These are phyloP conservation scores for Chlorella sp. DNA, from an alignment of 139 green algal species.

Conservation along the genomic window DNA sequence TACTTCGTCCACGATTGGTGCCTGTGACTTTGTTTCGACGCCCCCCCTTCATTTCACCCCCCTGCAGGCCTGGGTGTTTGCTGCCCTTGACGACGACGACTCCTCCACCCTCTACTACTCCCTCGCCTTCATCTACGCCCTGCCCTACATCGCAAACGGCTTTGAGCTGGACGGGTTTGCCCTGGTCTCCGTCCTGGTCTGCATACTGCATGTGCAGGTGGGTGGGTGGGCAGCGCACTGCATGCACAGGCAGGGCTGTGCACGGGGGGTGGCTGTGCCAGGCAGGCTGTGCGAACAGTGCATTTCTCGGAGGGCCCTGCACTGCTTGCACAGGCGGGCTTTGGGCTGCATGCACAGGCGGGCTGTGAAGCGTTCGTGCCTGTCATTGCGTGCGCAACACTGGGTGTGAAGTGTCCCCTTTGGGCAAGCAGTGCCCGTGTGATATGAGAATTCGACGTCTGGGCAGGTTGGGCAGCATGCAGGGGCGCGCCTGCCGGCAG, in stretches of 20 bases:
- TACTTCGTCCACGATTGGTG: no score
- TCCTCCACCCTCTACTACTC: slow-evolving; percentile 61
- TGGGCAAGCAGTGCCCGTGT: no score
- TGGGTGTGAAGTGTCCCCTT: no score
- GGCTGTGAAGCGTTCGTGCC: no score
- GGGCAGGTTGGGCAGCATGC: no score
- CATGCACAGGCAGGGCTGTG: neutral
- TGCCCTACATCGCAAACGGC: slow-evolving; percentile 70
- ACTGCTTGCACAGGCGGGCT: neutral
- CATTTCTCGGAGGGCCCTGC: neutral
- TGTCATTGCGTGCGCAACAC: no score
- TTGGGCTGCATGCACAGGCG: no score
- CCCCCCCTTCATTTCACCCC: no score
- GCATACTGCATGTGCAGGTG: slow-evolving; percentile 72
- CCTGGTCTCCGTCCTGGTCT: slow-evolving; percentile 52
- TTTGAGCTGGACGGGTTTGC: slow-evolving; percentile 67
- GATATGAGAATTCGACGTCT: no score
- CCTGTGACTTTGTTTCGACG: no score
- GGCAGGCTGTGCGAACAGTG: no score
- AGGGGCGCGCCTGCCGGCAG: no score
- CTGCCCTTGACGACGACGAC: slow-evolving; percentile 63
- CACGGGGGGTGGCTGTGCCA: neutral
- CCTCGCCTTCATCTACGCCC: slow-evolving; percentile 67
- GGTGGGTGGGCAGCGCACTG: neutral
- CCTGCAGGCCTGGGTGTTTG: slow-evolving; percentile 77